A percentile compares a stretch with the other conserved stretches of the same genome.
phyloP scores from a whole-genome alignment of 2,329 filamentous ascomycete species.

The Trichocomaceae sp. region DNA sequence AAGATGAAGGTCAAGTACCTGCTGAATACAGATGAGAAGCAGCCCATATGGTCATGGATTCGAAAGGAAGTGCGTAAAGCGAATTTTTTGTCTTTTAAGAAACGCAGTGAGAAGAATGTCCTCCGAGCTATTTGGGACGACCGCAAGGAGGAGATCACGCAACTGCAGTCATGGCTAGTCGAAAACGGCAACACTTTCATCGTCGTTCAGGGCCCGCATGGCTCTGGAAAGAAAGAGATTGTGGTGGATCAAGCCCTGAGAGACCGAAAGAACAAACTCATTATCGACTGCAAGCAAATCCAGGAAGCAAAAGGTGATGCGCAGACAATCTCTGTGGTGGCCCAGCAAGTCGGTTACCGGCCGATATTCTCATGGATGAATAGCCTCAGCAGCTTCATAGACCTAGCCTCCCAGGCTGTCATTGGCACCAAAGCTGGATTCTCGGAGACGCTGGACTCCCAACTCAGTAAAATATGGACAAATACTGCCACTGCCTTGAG shows the following conservation, averaged over 20 bases:
- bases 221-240: constrained; percentile 83
- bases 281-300: constrained; percentile 89
- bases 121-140: constrained; percentile 83
- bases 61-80: constrained; percentile 53
- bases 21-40: constrained; percentile 67
- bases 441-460: constrained; percentile 83
- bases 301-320: constrained; percentile 85
- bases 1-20: constrained; percentile 76
- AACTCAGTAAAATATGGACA: constrained; percentile 81
- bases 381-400: constrained; percentile 83
- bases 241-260: constrained; percentile 78
- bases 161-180: constrained; percentile 76
- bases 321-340: constrained; percentile 74
- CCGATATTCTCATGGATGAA: constrained; percentile 97
- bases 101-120: constrained; percentile 56
- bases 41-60: constrained; percentile 71
- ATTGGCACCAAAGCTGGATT: constrained; percentile 93
- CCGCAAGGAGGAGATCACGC: constrained; percentile 70
- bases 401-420: constrained; percentile 86
- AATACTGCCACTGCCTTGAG: constrained; percentile 75
- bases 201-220: constrained; percentile 84
- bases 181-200: constrained; percentile 90
- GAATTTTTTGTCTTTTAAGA: constrained; percentile 39
- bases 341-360: constrained; percentile 76
- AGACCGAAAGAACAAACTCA: constrained; percentile 66